These are phyloP conservation scores for Rhytidiadelphus loreus DNA, from an alignment of 225 moss, liverwort and hornwort species.

Conservation along the genomic window DNA sequence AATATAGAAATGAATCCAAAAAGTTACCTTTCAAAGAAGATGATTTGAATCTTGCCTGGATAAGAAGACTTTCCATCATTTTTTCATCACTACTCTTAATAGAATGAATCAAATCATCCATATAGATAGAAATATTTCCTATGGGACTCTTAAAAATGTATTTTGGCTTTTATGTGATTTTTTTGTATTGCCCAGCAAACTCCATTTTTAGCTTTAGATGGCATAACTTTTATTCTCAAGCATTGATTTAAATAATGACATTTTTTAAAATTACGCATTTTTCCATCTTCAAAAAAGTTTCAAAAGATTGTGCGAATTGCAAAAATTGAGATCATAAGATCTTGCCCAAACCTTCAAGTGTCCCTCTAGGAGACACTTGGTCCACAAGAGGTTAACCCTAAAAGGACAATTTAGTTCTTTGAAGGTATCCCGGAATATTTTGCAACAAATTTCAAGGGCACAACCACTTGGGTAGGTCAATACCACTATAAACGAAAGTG, in stretches of 20 bases:
- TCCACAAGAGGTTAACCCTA: fast-evolving
- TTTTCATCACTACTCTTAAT: background rate
- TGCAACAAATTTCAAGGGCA: background rate
- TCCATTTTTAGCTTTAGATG: fast-evolving
- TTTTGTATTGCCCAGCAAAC: fast-evolving
- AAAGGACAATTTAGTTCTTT: background rate
- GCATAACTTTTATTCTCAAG: background rate
- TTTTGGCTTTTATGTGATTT: background rate
- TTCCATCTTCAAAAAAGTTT: background rate
- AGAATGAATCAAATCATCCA: background rate
- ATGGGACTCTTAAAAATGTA: background rate
- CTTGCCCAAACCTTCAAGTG: background rate
- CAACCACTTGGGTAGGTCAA: background rate
- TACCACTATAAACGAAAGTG: background rate
- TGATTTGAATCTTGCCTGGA: fast-evolving
- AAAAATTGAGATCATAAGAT: background rate
- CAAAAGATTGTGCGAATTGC: fast-evolving
- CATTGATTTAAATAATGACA: background rate
- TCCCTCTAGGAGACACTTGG: fast-evolving
- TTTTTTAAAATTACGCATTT: background rate
- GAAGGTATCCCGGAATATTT: background rate
- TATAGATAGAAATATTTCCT: background rate
- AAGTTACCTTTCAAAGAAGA: background rate
- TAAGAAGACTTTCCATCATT: background rate
- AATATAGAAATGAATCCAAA: background rate